Conservation (phyloP, 164 flowering plant genomes). For the Paratinospora sagittata region DNA sequence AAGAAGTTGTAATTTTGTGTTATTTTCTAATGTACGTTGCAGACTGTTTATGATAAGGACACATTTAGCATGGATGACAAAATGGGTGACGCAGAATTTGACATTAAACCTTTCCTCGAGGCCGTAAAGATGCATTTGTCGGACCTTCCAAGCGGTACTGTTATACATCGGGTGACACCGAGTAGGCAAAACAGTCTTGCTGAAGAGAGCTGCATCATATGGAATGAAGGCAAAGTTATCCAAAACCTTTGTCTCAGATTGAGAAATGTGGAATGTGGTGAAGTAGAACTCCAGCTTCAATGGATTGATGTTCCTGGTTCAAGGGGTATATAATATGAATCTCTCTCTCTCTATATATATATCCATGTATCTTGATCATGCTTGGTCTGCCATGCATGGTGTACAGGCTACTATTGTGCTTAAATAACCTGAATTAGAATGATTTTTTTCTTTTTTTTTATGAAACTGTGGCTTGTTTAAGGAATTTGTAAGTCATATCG, state of each 20-base stretch:
- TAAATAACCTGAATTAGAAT: too few species aligned
- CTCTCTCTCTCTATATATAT: too few species aligned
- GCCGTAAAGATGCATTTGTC: constrained; percentile 36
- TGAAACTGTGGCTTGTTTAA: too few species aligned
- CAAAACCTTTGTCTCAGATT: constrained; percentile 56
- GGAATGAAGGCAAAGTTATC: constrained; percentile 39
- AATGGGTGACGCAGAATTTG: constrained; percentile 78
- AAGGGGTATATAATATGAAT: constrained; percentile 25
- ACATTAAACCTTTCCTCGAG: constrained; percentile 42
- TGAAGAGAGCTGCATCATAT: constrained; percentile 47
- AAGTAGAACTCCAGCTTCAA: constrained; percentile 56
- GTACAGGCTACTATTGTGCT: not conserved
- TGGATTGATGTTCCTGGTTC: constrained; percentile 68
- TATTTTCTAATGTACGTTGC: constrained; percentile 9
- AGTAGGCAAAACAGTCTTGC: constrained; percentile 48
- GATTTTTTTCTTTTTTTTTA: too few species aligned
- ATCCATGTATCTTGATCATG: too few species aligned
- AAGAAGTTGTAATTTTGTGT: not conserved
- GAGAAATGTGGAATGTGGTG: constrained; percentile 67
- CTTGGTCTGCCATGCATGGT: not conserved
- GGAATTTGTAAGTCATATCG: too few species aligned
- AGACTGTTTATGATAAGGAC: constrained; percentile 70
- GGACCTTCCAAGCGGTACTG: constrained; percentile 37
- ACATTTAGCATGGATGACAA: constrained; percentile 60
- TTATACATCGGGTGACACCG: constrained; percentile 35